Base-by-base conservation (phyloP, 176 grass and related monocot species). In the Dactylis glomerata region DNA sequence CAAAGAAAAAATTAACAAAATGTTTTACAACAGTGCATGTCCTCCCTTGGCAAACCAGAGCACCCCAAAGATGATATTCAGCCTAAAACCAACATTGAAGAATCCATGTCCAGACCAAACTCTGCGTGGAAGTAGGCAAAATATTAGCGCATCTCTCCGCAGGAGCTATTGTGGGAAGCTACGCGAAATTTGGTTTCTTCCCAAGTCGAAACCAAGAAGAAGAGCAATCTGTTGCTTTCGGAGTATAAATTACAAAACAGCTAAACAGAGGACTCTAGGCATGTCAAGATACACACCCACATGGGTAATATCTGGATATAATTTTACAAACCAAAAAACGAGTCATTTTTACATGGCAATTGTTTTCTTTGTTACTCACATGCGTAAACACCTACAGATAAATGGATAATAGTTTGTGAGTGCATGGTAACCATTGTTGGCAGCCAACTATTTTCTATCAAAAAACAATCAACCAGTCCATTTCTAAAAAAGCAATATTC, bases 61-160 rank as follows among this genome's bases (percentile, higher is more conserved):
- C 87, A 98, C 83, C 24, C 93, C 93, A 68, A 89, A 90, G 33
- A 98, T 65, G 5, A 98, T 74, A 84, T 98, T n/a, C 55, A 98
- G 71, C n/a, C 91, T 93, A 75, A 98, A 98, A 24, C 89, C 89
- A 36, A 82, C 75, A 15, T 61, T 85, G 81, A 98, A 95, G 28
- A 98, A 95, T 17, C 96, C 96, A 30, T 69, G 80, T 95, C 96
- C 54, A 95, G 78, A 6, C 93, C 91, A 26, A 98, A 98, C 75
- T 98, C 93, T 9, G 95, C 93, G 9, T 98, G 96, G 33, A 98
- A 98, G 65, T 98, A 98, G 37, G 96, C 83, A 57, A 98, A 98
- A n/a, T n/a, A n/a, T n/a, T n/a, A n/a, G n/a, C n/a, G n/a, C n/a
- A n/a, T n/a, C n/a, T n/a, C n/a, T n/a, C n/a, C n/a, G n/a, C n/a